Evolutionary conservation across 1,139 yeast genomes (phyloP), one percentile per base, ranked within the genome.

Genomic region (Sugiyamaella paludigena): DNA sequence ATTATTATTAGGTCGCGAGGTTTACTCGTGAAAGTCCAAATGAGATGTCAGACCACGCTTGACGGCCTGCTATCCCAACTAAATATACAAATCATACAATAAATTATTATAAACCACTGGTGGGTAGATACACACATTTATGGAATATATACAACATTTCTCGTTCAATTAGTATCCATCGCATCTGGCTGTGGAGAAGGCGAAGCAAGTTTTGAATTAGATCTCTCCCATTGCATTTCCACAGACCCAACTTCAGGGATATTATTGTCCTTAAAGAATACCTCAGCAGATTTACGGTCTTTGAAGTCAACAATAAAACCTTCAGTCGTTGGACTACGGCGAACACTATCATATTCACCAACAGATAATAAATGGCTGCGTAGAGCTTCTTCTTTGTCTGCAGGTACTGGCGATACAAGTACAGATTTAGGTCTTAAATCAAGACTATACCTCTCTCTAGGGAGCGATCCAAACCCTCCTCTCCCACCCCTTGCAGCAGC

Each of bases 221-320:
- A 29, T 13, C 55, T 44, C 24, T 40, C 43, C 74, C 74, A 71
- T 37, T 58, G 55, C 47, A 65, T 63, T 16, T 59, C 58, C 15
- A 71, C 57, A 4, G 54, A 45, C 4, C 70, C 70, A 13, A 66
- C 53, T 3, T 65, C 69, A 0, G 68, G 67, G 16, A 70, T 53
- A 1, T 54, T 52, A 2, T 63, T 33, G 1, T 59, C 59, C 34
- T 55, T 60, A 47, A 57, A 66, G 50, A 74, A 72, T 49, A 58
- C 60, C 52, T 75, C 79, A 1, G 79, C 79, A 11, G 66, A 51
- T 31, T 59, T 58, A 39, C 79, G 61, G 51, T 72, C 73, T 43
- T 63, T 66, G 59, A 75, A 73, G 36, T 66, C 65, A 15, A 74
- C 60, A 8, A 65, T 53, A 12, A 69, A 62, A 3, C 61, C 55